Evolutionary conservation across 352 stramenopile genomes (phyloP).

Genomic region (Chrysophaeum taylorii): DNA sequence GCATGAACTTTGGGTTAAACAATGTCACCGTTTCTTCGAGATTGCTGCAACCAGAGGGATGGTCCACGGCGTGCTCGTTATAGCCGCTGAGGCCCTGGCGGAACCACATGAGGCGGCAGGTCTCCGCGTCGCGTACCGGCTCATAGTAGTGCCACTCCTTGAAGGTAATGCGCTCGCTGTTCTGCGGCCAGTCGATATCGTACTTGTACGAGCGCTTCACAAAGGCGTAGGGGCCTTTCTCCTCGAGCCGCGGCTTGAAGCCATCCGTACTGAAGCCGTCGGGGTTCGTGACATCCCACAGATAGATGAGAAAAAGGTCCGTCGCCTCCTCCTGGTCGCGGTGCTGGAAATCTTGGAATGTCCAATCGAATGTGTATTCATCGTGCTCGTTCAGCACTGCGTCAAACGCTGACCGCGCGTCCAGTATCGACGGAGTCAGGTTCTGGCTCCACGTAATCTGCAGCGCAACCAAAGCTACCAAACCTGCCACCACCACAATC

Average conservation of each 20-base stretch:
- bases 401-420: background rate
- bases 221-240: slow-evolving; percentile 12
- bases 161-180: background rate
- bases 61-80: background rate
- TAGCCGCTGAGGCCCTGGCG: background rate
- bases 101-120: slow-evolving; percentile 9
- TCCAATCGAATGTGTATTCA: background rate
- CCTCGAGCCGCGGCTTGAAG: slow-evolving; percentile 3
- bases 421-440: background rate
- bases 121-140: background rate
- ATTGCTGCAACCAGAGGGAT: background rate
- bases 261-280: background rate
- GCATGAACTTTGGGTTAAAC: slow-evolving; percentile 7
- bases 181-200: background rate
- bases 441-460: background rate
- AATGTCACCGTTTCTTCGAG: slow-evolving; percentile 1
- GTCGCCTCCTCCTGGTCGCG: background rate
- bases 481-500: background rate
- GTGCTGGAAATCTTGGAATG: slow-evolving; percentile 5
- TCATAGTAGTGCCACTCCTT: slow-evolving; percentile 9
- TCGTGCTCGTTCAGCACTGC: slow-evolving; percentile 8
- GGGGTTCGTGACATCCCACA: slow-evolving; percentile 6
- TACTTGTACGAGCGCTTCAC: background rate
- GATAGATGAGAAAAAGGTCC: slow-evolving; percentile 4
- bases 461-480: background rate